Conservation (phyloP, 768 basidiomycete genomes). For the Tricholomella constricta region DNA sequence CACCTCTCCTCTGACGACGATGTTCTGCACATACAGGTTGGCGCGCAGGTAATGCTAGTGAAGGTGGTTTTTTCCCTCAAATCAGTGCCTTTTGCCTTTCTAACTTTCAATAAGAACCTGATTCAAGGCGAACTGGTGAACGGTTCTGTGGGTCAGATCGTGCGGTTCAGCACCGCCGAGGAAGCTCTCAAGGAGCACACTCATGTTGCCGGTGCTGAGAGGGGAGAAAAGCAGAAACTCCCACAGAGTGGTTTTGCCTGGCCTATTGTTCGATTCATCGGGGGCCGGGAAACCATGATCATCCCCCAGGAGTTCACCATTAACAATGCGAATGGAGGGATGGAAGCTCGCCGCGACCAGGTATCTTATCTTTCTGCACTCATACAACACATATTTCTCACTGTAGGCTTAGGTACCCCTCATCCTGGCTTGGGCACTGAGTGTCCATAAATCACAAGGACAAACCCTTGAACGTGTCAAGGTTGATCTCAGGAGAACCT, state of each 20-base stretch:
- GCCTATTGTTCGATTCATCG: slow-evolving; percentile 65
- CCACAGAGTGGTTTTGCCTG: slow-evolving; percentile 32
- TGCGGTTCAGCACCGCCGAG: slow-evolving; percentile 43
- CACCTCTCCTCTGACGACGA: neutral
- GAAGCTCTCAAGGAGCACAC: slow-evolving; percentile 43
- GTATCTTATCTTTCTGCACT: slow-evolving; percentile 29
- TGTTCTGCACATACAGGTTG: slow-evolving; percentile 44
- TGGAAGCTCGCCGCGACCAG: slow-evolving; percentile 64
- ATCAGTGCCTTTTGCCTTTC: neutral
- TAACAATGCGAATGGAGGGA: slow-evolving; percentile 55
- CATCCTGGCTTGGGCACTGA: slow-evolving; percentile 87
- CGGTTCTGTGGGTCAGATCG: slow-evolving; percentile 63
- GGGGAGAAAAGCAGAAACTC: slow-evolving; percentile 23
- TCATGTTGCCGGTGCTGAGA: slow-evolving; percentile 39
- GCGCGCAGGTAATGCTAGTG: slow-evolving; percentile 86
- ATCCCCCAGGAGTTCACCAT: slow-evolving; percentile 64
- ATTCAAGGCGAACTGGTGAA: slow-evolving; percentile 71
- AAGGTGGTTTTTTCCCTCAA: slow-evolving; percentile 44
- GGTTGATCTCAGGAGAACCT: slow-evolving; percentile 72
- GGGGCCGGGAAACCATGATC: slow-evolving; percentile 46
- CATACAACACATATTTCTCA: neutral
- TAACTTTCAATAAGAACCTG: slow-evolving; percentile 52
- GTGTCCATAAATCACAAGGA: slow-evolving; percentile 89
- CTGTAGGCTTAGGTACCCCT: slow-evolving; percentile 55
- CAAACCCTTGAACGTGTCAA: slow-evolving; percentile 86